Evolutionary conservation across 768 basidiomycete species (phyloP), one percentile per base, ranked within the genome.

Genomic region (Boletellus sp.): DNA sequence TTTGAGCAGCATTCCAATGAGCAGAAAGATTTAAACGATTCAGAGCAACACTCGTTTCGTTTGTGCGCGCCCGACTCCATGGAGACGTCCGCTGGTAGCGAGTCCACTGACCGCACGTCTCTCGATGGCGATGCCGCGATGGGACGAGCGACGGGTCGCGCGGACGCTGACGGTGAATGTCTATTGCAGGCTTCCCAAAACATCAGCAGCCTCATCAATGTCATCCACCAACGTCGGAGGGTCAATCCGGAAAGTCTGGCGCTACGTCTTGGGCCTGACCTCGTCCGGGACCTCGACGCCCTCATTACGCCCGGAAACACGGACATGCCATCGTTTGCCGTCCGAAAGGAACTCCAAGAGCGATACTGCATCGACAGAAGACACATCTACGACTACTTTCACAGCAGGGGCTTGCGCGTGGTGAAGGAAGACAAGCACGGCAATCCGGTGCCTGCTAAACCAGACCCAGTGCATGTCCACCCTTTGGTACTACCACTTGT

Each of bases 341-440:
- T 83, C 45, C 77, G 86, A 48, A 84, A 83, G 54, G 83, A 81
- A 52, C 78, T 88, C 31, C 86, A 88, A 66, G 77, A 81, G 60
- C 78, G 82, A 40, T 85, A 85, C 63, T 73, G 72, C 51, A 82
- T 86, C 50, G 85, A 88, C 63, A 74, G 86, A 55, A 71, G 86
- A 56, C 85, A 86, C 57, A 81, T 88, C 54, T 88, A 88, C 61
- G 86, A 88, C 66, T 87, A 87, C 65, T 87, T 85, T 67, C 86
- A 87, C 66, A 76, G 74, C 59, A 71, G 74, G 58, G 78, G 82
- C 34, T 59, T 84, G 52, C 80, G 82, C 24, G 82, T 83, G 23
- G 78, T 81, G 20, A 84, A 81, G 57, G 81, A 84, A 60, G 81
- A 83, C 56, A 81, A 78, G 55, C 77, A 80, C 48, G 75, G 74